Evolutionary conservation across 345 rosid genomes (phyloP).

Genomic region (Arabidopsis arenosa): DNA sequence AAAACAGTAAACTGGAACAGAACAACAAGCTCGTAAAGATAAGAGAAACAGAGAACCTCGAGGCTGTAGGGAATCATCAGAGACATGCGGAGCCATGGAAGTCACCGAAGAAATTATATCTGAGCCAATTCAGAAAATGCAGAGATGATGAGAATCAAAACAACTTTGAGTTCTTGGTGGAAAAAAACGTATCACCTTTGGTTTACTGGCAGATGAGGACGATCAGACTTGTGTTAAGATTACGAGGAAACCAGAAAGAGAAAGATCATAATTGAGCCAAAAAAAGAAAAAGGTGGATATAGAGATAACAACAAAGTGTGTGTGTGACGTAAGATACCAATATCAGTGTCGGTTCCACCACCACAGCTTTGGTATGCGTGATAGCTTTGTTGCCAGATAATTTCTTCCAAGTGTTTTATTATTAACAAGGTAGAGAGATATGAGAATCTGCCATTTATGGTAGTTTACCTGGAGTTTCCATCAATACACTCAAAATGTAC

Average conservation of each 20-base stretch:
- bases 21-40: neutral
- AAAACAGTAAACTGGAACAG: conserved; percentile 1
- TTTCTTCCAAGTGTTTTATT: neutral
- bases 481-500: conserved; percentile 7
- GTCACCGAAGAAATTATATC: conserved; percentile 13
- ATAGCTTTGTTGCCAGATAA: neutral
- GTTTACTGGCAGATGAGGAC: conserved; percentile 26
- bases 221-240: conserved; percentile 34
- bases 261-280: conserved; percentile 8
- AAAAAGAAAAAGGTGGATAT: neutral
- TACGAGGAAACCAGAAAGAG: conserved; percentile 17
- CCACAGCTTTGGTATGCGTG: conserved; percentile 21
- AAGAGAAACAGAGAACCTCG: conserved; percentile 50
- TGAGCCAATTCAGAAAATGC: neutral
- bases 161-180: conserved; percentile 25
- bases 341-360: conserved; percentile 8
- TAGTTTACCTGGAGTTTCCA: conserved; percentile 14
- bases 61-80: conserved; percentile 53
- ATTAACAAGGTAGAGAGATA: neutral
- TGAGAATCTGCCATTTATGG: conserved; percentile 14
- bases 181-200: conserved; percentile 16
- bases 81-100: conserved; percentile 52
- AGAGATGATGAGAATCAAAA: conserved; percentile 34
- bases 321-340: conserved; percentile 34
- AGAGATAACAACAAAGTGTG: conserved; percentile 20